Evolutionary conservation across 768 basidiomycete genomes (phyloP).

Genomic region (Podaxis sp.): DNA sequence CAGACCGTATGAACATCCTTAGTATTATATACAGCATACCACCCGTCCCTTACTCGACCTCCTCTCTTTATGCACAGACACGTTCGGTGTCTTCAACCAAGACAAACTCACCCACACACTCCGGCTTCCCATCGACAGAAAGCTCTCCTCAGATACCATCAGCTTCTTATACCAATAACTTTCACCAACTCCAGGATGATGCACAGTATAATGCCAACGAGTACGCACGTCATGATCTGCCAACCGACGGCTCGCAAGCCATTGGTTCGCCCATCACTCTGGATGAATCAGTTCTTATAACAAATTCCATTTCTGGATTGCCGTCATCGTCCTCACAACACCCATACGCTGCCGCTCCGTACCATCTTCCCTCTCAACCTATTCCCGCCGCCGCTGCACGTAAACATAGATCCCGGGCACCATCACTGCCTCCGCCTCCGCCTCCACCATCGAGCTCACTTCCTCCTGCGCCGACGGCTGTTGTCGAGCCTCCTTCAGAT

Average conservation of each 20-base stretch:
- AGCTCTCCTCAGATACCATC: constrained; percentile 38
- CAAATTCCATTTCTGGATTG: constrained; percentile 29
- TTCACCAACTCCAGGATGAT: constrained; percentile 36
- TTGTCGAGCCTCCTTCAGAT: constrained; percentile 28
- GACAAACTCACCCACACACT: constrained; percentile 46
- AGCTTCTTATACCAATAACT: constrained; percentile 29
- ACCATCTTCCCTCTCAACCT: constrained; percentile 34
- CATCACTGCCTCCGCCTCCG: constrained; percentile 62
- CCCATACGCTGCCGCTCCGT: constrained; percentile 53
- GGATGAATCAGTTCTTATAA: constrained; percentile 32
- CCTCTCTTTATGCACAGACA: constrained; percentile 42
- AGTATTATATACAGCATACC: constrained; percentile 88
- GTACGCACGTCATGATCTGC: constrained; percentile 22
- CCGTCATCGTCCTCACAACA: constrained; percentile 33
- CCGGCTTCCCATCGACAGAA: constrained; percentile 51
- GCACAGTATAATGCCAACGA: constrained; percentile 20
- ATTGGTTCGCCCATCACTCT: constrained; percentile 42
- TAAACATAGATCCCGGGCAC: constrained; percentile 46
- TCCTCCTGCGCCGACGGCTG: constrained; percentile 52
- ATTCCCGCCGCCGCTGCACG: constrained; percentile 26
- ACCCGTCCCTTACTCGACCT: constrained; percentile 63
- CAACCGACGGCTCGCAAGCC: constrained; percentile 25
- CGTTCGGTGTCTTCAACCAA: constrained; percentile 42
- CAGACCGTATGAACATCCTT: constrained; percentile 91
- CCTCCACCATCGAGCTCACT: constrained; percentile 63